Base-by-base conservation (phyloP, 129 eudicot genomes). In the Escallonia herrerae region DNA sequence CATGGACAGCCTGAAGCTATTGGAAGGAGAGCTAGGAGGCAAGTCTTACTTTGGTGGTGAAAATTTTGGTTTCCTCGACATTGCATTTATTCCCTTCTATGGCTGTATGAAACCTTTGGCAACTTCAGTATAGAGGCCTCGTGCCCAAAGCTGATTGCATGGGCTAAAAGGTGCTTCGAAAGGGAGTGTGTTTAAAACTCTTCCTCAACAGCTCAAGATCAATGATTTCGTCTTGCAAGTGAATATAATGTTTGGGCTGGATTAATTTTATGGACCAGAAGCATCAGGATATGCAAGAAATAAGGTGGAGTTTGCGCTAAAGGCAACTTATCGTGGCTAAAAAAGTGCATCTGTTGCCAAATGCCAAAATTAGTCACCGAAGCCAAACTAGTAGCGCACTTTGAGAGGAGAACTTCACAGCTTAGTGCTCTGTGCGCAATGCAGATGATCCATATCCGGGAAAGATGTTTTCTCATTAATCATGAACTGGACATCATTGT, bases 1-100 rank as follows among this genome's bases (percentile, higher is more conserved):
- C 52, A 66, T 82, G 8, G 87, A 58, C 2, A 6, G 7, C 54
- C 64, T 82, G 0, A 74, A 77, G 46, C 12, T 64, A 62, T 5
- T 81, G 65, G 86, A 81, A 67, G 59, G 45, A 22, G 77, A 73
- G 47, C 63, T 82, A 0, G 87, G 83, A 5, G 80, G 77, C 37
- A 66, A 77, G 71, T 66, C 80, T 4, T 82, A 47, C 67, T 82
- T 82, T 43, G 80, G 77, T 22, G 87, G 87, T 0, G 77, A 77
- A 4, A 33, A 33, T 3, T 70, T 77, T 14, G 80, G 80, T 22
- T 76, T 53, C 42, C 40, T 74, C 8, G 86, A 81, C 46, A 43
- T 81, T 46, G 80, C 77, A 5, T 60, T 82, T 14, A 40, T 82
- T 6, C 40, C 78, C 10, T 82, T 40, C 73, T 74, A 70, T n/a